Evolutionary conservation across 2,329 filamentous ascomycete species (phyloP).

Genomic region (Sclerotinia trifoliorum): DNA sequence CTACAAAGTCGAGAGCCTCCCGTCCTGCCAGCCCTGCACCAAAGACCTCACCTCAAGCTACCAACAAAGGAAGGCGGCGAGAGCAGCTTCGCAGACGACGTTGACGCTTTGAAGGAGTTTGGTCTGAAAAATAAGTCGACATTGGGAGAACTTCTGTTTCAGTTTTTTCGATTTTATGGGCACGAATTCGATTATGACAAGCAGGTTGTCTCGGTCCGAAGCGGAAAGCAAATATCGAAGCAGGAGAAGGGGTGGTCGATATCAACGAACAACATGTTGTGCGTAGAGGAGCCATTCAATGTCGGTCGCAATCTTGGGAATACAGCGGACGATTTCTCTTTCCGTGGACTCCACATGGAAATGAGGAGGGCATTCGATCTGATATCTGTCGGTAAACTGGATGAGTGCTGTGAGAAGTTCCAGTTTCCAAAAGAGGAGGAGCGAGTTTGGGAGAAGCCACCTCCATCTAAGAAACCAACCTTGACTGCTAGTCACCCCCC

Average conservation of each 20-base stretch:
- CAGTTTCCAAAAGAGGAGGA: slow-evolving; percentile 77
- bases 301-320: slow-evolving; percentile 86
- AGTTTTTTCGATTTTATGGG: slow-evolving; percentile 93
- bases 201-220: slow-evolving; percentile 77
- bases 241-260: slow-evolving; percentile 86
- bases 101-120: slow-evolving; percentile 70
- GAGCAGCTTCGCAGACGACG: slow-evolving; percentile 82
- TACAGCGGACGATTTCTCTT: slow-evolving; percentile 92
- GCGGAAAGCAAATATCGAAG: slow-evolving; percentile 76
- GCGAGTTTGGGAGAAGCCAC: slow-evolving; percentile 54
- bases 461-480: slow-evolving; percentile 53
- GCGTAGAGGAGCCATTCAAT: slow-evolving; percentile 97
- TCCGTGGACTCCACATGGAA: slow-evolving; percentile 86
- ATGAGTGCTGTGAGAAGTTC: slow-evolving; percentile 83
- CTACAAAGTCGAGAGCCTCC: slow-evolving; percentile 83
- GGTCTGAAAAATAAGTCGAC: slow-evolving; percentile 79
- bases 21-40: slow-evolving; percentile 81
- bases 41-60: slow-evolving; percentile 62
- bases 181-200: slow-evolving; percentile 91
- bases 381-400: slow-evolving; percentile 74
- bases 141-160: slow-evolving; percentile 82
- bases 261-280: slow-evolving; percentile 76
- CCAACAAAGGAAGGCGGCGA: slow-evolving; percentile 62
- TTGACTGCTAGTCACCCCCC: slow-evolving; percentile 57
- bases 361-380: slow-evolving; percentile 83